phyloP scores from a whole-genome alignment of 176 grass and related monocot species.

The Coix lacrymajobi region DNA sequence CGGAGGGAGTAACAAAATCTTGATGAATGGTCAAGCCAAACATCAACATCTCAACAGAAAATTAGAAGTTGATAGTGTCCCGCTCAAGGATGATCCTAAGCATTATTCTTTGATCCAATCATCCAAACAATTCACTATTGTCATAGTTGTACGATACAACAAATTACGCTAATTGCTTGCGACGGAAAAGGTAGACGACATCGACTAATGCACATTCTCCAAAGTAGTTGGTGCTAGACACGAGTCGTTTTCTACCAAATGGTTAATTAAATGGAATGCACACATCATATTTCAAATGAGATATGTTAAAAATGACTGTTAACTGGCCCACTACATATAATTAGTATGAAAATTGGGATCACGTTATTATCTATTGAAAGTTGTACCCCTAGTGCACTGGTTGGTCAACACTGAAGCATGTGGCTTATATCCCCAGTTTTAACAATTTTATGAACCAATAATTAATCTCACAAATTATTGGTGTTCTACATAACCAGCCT shows the following conservation, averaged over 20 bases:
- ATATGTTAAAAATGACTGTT: neutral
- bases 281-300: neutral
- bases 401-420: neutral
- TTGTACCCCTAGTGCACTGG: no score
- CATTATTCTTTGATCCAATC: neutral
- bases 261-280: neutral
- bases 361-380: neutral
- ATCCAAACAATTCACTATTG: neutral
- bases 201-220: neutral
- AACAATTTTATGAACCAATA: no score
- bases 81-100: neutral
- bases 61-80: neutral
- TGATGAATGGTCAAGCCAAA: neutral
- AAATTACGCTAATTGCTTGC: neutral
- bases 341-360: no score
- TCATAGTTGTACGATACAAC: neutral
- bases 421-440: neutral
- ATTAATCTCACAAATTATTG: no score
- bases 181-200: neutral
- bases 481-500: no score
- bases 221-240: neutral
- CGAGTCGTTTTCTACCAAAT: neutral
- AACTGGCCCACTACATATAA: neutral
- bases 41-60: neutral
- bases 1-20: neutral